Evolutionary conservation across 1,284 basidiomycete genomes (phyloP).

Genomic region (Boletus holoroseus): DNA sequence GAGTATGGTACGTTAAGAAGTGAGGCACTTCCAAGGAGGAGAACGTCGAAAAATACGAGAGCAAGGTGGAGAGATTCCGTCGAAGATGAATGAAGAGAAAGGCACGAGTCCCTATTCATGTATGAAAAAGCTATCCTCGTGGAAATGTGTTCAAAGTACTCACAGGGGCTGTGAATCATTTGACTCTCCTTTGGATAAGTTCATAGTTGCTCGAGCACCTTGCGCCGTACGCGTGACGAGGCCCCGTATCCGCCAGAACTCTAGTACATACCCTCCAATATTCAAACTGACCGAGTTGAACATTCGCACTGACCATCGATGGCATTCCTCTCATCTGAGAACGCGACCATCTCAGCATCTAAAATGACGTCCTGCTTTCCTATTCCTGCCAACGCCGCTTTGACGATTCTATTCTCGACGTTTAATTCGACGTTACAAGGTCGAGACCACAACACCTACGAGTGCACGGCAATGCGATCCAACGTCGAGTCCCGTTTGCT

Average conservation of each 20-base stretch:
- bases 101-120: constrained; percentile 36
- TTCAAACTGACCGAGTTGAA: not conserved
- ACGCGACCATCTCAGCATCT: constrained; percentile 87
- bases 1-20: constrained; percentile 55
- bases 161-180: constrained; percentile 23
- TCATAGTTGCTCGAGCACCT: constrained; percentile 40
- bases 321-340: constrained; percentile 46
- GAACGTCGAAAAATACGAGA: constrained; percentile 80
- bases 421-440: constrained; percentile 1
- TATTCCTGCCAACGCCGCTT: constrained; percentile 48
- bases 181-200: constrained; percentile 15
- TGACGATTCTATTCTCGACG: constrained; percentile 46
- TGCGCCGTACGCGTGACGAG: constrained; percentile 53
- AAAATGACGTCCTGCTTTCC: constrained; percentile 54
- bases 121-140: not conserved
- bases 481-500: constrained; percentile 73
- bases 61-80: constrained; percentile 55
- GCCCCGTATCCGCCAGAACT: constrained; percentile 65
- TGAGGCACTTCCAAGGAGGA: constrained; percentile 57
- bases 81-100: constrained; percentile 45
- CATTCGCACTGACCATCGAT: constrained; percentile 51
- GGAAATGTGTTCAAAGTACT: not conserved
- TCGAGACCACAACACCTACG: constrained; percentile 37
- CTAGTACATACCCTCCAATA: constrained; percentile 33
- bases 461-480: constrained; percentile 65